Base-by-base conservation (phyloP, 2,329 filamentous ascomycete genomes). In the Venturia nashicola region DNA sequence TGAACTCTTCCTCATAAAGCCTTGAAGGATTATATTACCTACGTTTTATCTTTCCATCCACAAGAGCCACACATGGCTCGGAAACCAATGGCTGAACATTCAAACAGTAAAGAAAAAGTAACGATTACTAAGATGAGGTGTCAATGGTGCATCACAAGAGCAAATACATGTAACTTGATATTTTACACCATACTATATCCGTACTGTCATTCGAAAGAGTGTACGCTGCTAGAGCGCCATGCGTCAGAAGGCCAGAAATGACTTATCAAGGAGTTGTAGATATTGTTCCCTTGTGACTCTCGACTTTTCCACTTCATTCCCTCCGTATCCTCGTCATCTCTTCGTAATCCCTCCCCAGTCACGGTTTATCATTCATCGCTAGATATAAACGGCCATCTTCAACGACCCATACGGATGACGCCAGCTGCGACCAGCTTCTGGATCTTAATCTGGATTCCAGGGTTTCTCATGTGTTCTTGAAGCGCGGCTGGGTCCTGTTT, bases 401-500 rank as follows among this genome's bases (percentile, higher is more conserved):
- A 57, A 57, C 51, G 51, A 36, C 51, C 51, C 27, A 36, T 18
- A n/a, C 51, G 51, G n/a, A 63, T 63, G 20, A 63, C 61, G 48
- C 94, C 92, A 54, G 93, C 92, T 63, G 91, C 91, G 68, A 96
- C 87, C 70, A 97, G 80, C 79, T 97, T 97, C 81, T 97, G 91
- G 68, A 99, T 89, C 83, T 97, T 96, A 70, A 84, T 84, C 66
- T 86, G 83, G 69, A 99, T 89, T 65, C 82, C 83, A 0, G 91
- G 84, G 80, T 97, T 99, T 80, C 87, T 90, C 90, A 99, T 96
- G 77, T 99, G 95, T 76, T 99, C 93, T 74, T 95, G 88, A 67
- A 99, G 84, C 57, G 94, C 94, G 60, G 88, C 88, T 20, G 94
- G 94, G 72, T 99, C 90, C 64, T 85, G 86, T 82, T 97, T 96